Evolutionary conservation across 2,329 filamentous ascomycete species (phyloP).

Genomic region (Trichoderma atroviride): DNA sequence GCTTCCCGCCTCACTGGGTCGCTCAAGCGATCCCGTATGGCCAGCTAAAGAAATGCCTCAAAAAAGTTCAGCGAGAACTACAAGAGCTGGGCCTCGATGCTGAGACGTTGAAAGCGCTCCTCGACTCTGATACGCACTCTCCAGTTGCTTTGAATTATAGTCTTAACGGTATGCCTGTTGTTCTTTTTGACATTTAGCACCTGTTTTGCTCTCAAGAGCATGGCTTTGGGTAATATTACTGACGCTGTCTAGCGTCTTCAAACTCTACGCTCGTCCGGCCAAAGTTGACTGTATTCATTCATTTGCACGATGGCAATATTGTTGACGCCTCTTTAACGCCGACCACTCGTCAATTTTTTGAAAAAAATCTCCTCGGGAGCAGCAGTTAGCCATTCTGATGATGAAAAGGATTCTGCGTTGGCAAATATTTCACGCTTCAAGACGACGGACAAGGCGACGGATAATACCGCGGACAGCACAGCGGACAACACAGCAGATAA

Average conservation of each 20-base stretch:
- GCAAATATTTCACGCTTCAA: neutral
- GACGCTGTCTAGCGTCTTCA: conserved; percentile 34
- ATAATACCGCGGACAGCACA: neutral
- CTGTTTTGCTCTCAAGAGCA: neutral
- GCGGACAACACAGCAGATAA: neutral
- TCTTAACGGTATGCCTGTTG: conserved; percentile 49
- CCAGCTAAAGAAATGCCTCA: conserved; percentile 86
- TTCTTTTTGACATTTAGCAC: neutral
- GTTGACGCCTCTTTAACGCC: conserved; percentile 70
- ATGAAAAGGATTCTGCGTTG: neutral
- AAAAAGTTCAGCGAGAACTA: conserved; percentile 74
- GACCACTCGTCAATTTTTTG: conserved; percentile 64
- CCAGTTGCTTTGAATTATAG: conserved; percentile 57
- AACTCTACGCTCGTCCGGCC: conserved; percentile 60
- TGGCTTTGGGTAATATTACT: neutral
- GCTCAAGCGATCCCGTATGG: conserved; percentile 80
- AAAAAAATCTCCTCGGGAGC: conserved; percentile 59
- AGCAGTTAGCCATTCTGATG: conserved; percentile 23
- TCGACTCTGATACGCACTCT: conserved; percentile 54
- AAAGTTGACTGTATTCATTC: conserved; percentile 70
- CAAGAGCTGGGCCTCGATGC: conserved; percentile 70
- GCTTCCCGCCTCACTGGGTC: conserved; percentile 73
- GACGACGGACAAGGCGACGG: neutral
- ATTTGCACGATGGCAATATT: conserved; percentile 66
- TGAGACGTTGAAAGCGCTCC: conserved; percentile 67